Conservation (phyloP, 495 filamentous ascomycete genomes). For the Podospora fimiseda region DNA sequence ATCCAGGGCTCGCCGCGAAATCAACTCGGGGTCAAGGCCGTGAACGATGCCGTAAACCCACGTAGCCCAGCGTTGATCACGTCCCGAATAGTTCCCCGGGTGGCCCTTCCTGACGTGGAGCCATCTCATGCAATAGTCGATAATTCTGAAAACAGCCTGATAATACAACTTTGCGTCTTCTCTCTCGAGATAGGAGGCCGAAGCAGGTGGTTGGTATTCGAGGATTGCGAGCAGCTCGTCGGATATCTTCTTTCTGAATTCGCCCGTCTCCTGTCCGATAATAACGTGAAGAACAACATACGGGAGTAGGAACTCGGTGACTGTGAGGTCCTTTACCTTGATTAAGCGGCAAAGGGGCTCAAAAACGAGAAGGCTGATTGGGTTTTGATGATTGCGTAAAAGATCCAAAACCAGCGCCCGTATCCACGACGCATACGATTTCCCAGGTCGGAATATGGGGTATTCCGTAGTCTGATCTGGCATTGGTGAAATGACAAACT, state of each 20-base stretch:
- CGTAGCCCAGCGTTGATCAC: slow-evolving; percentile 28
- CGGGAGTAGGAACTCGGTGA: slow-evolving; percentile 79
- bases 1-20: slow-evolving; percentile 78
- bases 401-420: slow-evolving; percentile 73
- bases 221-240: slow-evolving; percentile 67
- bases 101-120: slow-evolving; percentile 58
- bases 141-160: slow-evolving; percentile 82
- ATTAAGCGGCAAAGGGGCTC: slow-evolving; percentile 72
- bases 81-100: slow-evolving; percentile 24
- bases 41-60: slow-evolving; percentile 43
- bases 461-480: slow-evolving; percentile 53
- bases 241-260: slow-evolving; percentile 60
- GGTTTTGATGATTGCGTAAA: slow-evolving; percentile 61
- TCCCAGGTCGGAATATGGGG: slow-evolving; percentile 62
- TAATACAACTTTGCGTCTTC: slow-evolving; percentile 75
- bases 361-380: slow-evolving; percentile 69
- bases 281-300: slow-evolving; percentile 76
- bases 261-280: slow-evolving; percentile 51
- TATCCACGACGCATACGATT: slow-evolving; percentile 75
- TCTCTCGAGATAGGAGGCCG: slow-evolving; percentile 46
- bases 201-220: slow-evolving; percentile 48
- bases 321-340: slow-evolving; percentile 72
- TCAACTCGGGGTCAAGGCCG: slow-evolving; percentile 74
- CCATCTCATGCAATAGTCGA: slow-evolving; percentile 91
- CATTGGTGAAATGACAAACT: slow-evolving; percentile 62